Evolutionary conservation across 1,284 basidiomycete species (phyloP).

Genomic region (Ustilago crameri): DNA sequence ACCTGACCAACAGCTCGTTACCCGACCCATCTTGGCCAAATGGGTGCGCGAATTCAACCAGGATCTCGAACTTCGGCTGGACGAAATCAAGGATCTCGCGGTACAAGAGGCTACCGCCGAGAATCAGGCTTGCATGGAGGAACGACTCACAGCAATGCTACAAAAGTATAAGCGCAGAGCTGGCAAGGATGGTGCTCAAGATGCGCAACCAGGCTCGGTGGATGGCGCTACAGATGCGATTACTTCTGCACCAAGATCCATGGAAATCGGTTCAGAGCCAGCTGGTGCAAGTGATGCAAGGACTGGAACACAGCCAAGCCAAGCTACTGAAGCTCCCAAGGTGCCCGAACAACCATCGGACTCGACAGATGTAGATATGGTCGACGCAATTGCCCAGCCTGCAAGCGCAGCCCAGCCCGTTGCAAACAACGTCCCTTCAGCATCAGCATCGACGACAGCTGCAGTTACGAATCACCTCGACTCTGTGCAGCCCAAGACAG

Average conservation of each 20-base stretch:
- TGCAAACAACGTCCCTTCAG: conserved; percentile 1
- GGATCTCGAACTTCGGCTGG: conserved; percentile 28
- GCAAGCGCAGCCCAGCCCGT: background rate
- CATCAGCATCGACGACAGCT: background rate
- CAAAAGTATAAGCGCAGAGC: conserved; percentile 16
- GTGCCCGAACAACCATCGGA: background rate
- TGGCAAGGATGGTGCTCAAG: background rate
- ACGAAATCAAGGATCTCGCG: conserved; percentile 27
- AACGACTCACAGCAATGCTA: conserved; percentile 12
- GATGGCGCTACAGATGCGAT: background rate
- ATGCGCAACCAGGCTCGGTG: background rate
- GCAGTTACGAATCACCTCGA: background rate
- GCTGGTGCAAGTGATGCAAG: background rate
- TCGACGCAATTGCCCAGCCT: background rate
- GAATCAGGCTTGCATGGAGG: conserved; percentile 20
- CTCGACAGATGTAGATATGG: background rate
- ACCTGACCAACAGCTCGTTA: conserved; percentile 3
- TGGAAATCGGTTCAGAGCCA: conserved; percentile 16
- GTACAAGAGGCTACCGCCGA: conserved; percentile 27
- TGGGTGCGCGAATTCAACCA: conserved; percentile 8
- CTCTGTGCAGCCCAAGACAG: background rate
- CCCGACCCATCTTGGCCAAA: conserved; percentile 24
- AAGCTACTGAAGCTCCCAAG: background rate
- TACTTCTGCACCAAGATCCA: conserved; percentile 5
- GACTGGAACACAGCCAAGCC: background rate